These are phyloP conservation scores for Eucalyptus pauciflora DNA, from an alignment of 345 rosid genomes.

Conservation along the genomic window DNA sequence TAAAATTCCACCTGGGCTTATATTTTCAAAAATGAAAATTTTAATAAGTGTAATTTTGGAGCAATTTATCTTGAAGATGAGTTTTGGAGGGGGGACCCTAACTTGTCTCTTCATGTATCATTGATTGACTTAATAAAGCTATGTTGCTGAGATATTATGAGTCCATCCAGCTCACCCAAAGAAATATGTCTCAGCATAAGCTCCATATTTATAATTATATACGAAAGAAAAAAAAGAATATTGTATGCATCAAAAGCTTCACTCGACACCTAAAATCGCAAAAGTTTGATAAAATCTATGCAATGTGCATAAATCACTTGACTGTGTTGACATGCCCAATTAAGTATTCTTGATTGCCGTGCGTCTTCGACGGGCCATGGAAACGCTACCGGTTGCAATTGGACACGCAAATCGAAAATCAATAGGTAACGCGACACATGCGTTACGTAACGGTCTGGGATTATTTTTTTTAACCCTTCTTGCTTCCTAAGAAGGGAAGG, in stretches of 20 bases:
- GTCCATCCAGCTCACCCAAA: neutral
- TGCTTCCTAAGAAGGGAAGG: neutral
- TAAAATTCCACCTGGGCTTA: neutral
- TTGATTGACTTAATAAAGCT: neutral
- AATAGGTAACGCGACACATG: fast-evolving
- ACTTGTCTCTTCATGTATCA: neutral
- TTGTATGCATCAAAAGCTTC: neutral
- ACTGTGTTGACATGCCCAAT: neutral
- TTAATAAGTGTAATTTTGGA: neutral
- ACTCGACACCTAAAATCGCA: neutral
- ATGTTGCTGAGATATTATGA: neutral
- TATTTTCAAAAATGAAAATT: neutral
- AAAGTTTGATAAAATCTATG: neutral
- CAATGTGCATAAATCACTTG: neutral
- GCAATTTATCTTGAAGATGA: neutral
- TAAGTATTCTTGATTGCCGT: neutral
- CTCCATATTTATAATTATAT: neutral
- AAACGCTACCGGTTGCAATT: fast-evolving
- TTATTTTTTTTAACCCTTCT: neutral
- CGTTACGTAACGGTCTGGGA: fast-evolving
- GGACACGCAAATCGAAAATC: fast-evolving
- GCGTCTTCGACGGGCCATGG: neutral
- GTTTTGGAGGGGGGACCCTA: neutral
- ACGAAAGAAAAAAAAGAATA: neutral
- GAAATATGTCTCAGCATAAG: neutral